Percentiles rank a stretch among this genome's conserved stretches.
Conservation (phyloP, 768 basidiomycete genomes). For the Kwoniella dejecticola region DNA sequence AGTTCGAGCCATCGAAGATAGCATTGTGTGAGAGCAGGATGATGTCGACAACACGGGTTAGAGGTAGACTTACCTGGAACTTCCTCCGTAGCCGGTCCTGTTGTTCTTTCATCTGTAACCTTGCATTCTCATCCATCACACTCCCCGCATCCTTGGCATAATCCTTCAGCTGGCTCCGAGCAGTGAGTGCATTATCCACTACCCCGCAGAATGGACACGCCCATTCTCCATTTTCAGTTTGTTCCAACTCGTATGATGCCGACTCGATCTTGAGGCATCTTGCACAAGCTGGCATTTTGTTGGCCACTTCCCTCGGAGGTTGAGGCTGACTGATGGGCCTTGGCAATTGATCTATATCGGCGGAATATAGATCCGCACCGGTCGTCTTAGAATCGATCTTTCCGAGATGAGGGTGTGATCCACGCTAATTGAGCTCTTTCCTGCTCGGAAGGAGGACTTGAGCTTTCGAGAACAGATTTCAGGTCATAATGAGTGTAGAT, state of each 20-base stretch:
- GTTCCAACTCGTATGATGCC: not conserved
- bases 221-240: slow-evolving; percentile 8
- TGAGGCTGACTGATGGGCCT: too few relatives aligned
- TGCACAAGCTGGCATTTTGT: not conserved
- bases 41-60: too few relatives aligned
- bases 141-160: not conserved
- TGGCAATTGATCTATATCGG: too few relatives aligned
- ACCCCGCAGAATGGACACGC: slow-evolving; percentile 30
- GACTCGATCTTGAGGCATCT: not conserved
- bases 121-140: slow-evolving; percentile 20
- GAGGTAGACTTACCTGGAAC: slow-evolving; percentile 26
- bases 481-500: slow-evolving; percentile 6
- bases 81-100: slow-evolving; percentile 7
- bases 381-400: too few relatives aligned
- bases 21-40: not conserved
- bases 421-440: too few relatives aligned
- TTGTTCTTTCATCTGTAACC: not conserved
- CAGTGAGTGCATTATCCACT: slow-evolving; percentile 18
- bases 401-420: too few relatives aligned
- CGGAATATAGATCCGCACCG: too few relatives aligned
- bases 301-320: too few relatives aligned
- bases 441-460: too few relatives aligned
- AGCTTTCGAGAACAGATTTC: too few relatives aligned
- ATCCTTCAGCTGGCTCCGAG: not conserved
- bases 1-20: slow-evolving; percentile 1